phyloP scores from a whole-genome alignment of 108 stramenopile species.

The Fragilariopsis cylindrus region DNA sequence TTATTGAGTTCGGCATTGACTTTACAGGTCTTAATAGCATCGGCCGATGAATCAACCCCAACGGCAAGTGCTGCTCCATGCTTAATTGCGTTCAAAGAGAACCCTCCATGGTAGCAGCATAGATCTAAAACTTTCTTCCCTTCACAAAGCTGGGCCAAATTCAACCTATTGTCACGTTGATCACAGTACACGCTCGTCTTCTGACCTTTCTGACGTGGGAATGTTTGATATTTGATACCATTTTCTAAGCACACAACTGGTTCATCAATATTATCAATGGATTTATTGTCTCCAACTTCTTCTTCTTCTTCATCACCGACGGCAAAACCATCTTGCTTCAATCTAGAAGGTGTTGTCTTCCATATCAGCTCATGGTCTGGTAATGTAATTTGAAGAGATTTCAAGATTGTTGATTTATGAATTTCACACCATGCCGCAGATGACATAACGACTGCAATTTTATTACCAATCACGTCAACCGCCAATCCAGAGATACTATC shows the following conservation, averaged over 20 bases:
- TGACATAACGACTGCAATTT: conserved; percentile 79
- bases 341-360: conserved; percentile 65
- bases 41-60: conserved; percentile 87
- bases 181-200: conserved; percentile 99
- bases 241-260: conserved; percentile 64
- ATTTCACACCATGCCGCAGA: conserved; percentile 93
- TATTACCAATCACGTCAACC: conserved; percentile 83
- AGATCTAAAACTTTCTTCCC: conserved; percentile 83
- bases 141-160: conserved; percentile 54
- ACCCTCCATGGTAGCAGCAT: conserved; percentile 92
- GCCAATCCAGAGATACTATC: conserved; percentile 90
- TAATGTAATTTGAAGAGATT: conserved; percentile 42
- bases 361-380: conserved; percentile 61
- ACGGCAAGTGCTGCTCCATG: conserved; percentile 55
- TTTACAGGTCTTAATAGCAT: conserved; percentile 74
- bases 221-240: conserved; percentile 78
- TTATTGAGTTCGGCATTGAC: conserved; percentile 81
- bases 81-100: conserved; percentile 76
- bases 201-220: conserved; percentile 74
- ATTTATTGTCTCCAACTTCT: conserved; percentile 5
- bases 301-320: conserved; percentile 31
- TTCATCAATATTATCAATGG: conserved; percentile 2
- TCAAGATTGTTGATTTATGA: conserved; percentile 61
- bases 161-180: conserved; percentile 89
- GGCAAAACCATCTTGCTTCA: conserved; percentile 76